These are phyloP conservation scores for Metschnikowia peoriensis DNA, from an alignment of 805 yeast species.

Conservation along the genomic window DNA sequence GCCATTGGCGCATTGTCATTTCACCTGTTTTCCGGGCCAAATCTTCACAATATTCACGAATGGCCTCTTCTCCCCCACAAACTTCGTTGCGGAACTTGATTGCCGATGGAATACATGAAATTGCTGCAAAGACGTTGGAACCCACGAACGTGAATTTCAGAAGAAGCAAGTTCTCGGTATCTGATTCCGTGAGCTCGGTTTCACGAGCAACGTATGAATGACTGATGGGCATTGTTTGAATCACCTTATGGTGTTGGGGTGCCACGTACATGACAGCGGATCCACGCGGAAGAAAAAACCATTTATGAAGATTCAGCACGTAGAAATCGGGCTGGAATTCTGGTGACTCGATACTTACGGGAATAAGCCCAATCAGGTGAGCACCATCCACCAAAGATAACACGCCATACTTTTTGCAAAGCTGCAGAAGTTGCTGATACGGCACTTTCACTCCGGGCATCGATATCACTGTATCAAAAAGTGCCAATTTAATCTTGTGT, in stretches of 20 bases:
- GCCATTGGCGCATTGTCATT: slow-evolving; percentile 37
- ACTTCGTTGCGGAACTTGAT: slow-evolving; percentile 48
- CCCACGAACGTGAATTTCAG: slow-evolving; percentile 53
- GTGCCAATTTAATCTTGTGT: slow-evolving; percentile 36
- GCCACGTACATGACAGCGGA: slow-evolving; percentile 59
- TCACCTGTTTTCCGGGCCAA: slow-evolving; percentile 47
- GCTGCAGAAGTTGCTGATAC: slow-evolving; percentile 42
- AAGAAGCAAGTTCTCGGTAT: slow-evolving; percentile 28
- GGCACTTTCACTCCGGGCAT: slow-evolving; percentile 66
- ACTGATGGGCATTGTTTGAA: slow-evolving; percentile 61
- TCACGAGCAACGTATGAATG: slow-evolving; percentile 42
- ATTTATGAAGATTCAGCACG: slow-evolving; percentile 65
- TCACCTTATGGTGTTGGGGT: slow-evolving; percentile 43
- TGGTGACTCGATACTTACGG: slow-evolving; percentile 35
- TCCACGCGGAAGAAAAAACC: slow-evolving; percentile 60
- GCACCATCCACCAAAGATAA: slow-evolving; percentile 71
- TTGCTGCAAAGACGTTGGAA: slow-evolving; percentile 46
- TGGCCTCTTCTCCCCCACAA: slow-evolving; percentile 61
- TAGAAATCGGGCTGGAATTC: slow-evolving; percentile 56
- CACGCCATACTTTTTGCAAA: slow-evolving; percentile 47
- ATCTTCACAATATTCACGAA: slow-evolving; percentile 45
- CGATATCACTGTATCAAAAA: slow-evolving; percentile 60
- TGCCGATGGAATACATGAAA: slow-evolving; percentile 46
- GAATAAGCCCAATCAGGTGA: slow-evolving; percentile 59
- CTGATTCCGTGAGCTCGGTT: slow-evolving; percentile 21